These are phyloP conservation scores for Tolypocladium paradoxum DNA, from an alignment of 2,329 filamentous ascomycete genomes.

Conservation along the genomic window DNA sequence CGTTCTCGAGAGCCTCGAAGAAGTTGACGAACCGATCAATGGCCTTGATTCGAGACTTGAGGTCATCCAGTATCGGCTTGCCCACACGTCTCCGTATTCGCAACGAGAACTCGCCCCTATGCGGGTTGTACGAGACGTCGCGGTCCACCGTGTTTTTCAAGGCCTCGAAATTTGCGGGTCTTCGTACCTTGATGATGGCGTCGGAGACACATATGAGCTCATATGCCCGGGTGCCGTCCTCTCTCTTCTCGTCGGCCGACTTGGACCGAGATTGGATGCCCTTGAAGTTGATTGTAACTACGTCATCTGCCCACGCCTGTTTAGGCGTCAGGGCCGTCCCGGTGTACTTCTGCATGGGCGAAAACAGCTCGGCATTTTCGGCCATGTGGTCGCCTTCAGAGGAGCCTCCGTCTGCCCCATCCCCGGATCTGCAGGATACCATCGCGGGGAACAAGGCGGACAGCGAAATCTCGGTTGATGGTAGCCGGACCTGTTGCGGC, in stretches of 20 bases:
- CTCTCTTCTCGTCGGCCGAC: slow-evolving; percentile 2
- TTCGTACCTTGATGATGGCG: slow-evolving; percentile 43
- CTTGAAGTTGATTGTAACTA: slow-evolving; percentile 47
- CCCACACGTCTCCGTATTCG: slow-evolving; percentile 49
- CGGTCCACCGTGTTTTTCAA: slow-evolving; percentile 45
- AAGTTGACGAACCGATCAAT: slow-evolving; percentile 63
- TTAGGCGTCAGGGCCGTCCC: slow-evolving; percentile 12
- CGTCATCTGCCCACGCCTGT: slow-evolving; percentile 47
- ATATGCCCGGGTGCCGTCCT: slow-evolving; percentile 4
- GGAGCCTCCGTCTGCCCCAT: slow-evolving; percentile 7
- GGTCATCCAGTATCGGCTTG: slow-evolving; percentile 43
- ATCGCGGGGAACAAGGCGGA: slow-evolving; percentile 32
- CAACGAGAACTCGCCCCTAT: slow-evolving; percentile 52
- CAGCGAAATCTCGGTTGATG: slow-evolving; percentile 37
- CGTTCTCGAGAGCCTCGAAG: slow-evolving; percentile 51
- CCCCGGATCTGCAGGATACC: slow-evolving; percentile 11
- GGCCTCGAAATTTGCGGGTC: slow-evolving; percentile 42
- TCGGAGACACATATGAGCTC: slow-evolving; percentile 33
- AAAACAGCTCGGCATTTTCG: slow-evolving; percentile 10
- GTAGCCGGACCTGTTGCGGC: slow-evolving; percentile 33
- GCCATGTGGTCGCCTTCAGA: slow-evolving; percentile 1
- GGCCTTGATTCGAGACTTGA: slow-evolving; percentile 50
- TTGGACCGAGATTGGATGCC: slow-evolving; percentile 23
- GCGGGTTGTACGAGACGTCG: slow-evolving; percentile 50
- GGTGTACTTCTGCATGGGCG: slow-evolving; percentile 12